Evolutionary conservation across 495 filamentous ascomycete genomes (phyloP).

Genomic region (Penicillium tannophilum): DNA sequence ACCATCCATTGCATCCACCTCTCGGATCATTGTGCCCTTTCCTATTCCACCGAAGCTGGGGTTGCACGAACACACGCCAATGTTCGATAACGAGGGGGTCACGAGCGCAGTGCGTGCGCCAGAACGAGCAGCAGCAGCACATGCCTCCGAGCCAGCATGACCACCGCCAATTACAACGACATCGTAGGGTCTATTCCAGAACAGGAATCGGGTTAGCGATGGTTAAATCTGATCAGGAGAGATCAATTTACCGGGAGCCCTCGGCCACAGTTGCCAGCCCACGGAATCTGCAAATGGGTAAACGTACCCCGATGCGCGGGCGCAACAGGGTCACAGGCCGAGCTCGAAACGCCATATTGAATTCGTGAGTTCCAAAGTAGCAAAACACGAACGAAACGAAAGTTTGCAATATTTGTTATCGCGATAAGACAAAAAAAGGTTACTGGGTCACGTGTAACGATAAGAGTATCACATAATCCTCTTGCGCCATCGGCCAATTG

Average conservation of each 20-base stretch:
- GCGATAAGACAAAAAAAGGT: conserved; percentile 30
- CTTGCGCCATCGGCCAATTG: conserved; percentile 43
- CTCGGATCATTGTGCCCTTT: conserved; percentile 95
- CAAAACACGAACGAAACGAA: conserved; percentile 3
- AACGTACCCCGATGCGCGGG: conserved; percentile 33
- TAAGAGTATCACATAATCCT: conserved; percentile 26
- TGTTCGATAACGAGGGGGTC: conserved; percentile 82
- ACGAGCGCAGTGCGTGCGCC: conserved; percentile 89
- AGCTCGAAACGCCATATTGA: conserved; percentile 39
- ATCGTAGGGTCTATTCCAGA: conserved; percentile 68
- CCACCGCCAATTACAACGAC: conserved; percentile 95
- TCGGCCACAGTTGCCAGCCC: conserved; percentile 52
- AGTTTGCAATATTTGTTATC: conserved; percentile 2
- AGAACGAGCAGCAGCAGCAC: conserved; percentile 86
- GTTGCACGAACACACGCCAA: conserved; percentile 97
- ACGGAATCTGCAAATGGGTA: conserved; percentile 26
- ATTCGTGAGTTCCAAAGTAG: conserved; percentile 14
- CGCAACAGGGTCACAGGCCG: conserved; percentile 33
- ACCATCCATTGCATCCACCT: conserved; percentile 94
- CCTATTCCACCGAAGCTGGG: conserved; percentile 97
- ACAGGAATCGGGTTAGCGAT: conserved; percentile 6
- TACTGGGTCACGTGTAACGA: conserved; percentile 22
- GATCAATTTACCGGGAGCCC: conserved; percentile 40
- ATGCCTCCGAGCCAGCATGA: conserved; percentile 93
- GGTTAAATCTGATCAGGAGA: neutral